A percentile compares a stretch with the other conserved stretches of the same genome.
Evolutionary conservation across 768 basidiomycete species (phyloP).

Genomic region (Leucogyrophana mollusca): DNA sequence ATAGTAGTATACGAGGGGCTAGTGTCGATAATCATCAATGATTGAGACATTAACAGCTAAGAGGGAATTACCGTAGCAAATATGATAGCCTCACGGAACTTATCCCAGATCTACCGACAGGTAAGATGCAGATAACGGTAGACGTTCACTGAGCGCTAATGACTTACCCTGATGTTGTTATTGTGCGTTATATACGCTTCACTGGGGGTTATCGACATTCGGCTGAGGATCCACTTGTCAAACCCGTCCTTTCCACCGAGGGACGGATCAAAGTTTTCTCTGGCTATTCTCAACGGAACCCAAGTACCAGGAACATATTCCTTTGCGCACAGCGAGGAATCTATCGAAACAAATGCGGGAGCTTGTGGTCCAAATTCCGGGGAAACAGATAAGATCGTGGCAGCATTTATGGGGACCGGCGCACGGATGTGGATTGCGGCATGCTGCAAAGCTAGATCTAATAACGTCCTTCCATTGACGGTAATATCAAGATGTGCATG

Average conservation of each 20-base stretch:
- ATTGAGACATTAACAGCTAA: slow-evolving; percentile 1
- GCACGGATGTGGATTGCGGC: slow-evolving; percentile 61
- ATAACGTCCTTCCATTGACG: slow-evolving; percentile 51
- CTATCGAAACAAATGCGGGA: slow-evolving; percentile 10
- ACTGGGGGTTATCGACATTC: slow-evolving; percentile 64
- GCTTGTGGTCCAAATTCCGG: slow-evolving; percentile 58
- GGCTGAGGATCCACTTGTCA: slow-evolving; percentile 60
- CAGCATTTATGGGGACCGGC: slow-evolving; percentile 34
- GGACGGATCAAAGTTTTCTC: slow-evolving; percentile 45
- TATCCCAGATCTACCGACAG: slow-evolving; percentile 72
- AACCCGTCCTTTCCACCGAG: slow-evolving; percentile 67
- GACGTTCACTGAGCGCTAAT: not conserved
- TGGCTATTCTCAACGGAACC: slow-evolving; percentile 54
- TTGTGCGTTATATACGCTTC: slow-evolving; percentile 77
- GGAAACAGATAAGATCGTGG: slow-evolving; percentile 39
- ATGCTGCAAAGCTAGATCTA: slow-evolving; percentile 54
- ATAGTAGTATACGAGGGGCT: slow-evolving; percentile 44
- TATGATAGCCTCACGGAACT: slow-evolving; percentile 57
- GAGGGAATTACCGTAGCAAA: slow-evolving; percentile 43
- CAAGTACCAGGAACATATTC: slow-evolving; percentile 47
- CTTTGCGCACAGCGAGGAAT: slow-evolving; percentile 31
- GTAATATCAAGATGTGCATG: slow-evolving; percentile 78
- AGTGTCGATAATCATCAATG: not conserved
- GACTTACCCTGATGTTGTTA: slow-evolving; percentile 57
- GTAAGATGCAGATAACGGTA: slow-evolving; percentile 1